Conservation (phyloP, 164 flowering plant genomes). For the Aristolochia californica region DNA sequence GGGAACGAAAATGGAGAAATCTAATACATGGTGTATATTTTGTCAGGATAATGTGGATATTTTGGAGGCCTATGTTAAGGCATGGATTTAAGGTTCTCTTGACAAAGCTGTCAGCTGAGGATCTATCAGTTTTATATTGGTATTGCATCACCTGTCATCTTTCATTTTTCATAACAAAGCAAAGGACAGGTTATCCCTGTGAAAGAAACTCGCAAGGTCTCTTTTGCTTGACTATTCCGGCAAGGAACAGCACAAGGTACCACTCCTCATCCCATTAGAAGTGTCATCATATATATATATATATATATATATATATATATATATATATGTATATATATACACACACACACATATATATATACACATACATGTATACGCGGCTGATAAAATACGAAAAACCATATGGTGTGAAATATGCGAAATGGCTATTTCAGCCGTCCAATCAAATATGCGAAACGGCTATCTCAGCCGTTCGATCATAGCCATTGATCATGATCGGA, state of each 20-base stretch:
- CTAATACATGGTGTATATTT: conserved; percentile 3
- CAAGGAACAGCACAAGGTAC: conserved; percentile 65
- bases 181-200: conserved; percentile 24
- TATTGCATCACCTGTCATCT: conserved; percentile 72
- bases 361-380: too few species aligned
- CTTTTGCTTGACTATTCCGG: conserved; percentile 64
- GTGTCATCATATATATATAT: background rate
- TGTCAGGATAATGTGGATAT: conserved; percentile 60
- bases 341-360: too few species aligned
- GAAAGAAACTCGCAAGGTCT: conserved; percentile 54
- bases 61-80: conserved; percentile 73
- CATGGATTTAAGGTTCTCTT: conserved; percentile 85
- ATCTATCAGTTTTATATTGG: conserved; percentile 51
- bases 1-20: background rate
- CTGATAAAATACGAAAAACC: too few species aligned
- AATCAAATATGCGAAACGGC: too few species aligned
- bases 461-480: too few species aligned
- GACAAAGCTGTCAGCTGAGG: conserved; percentile 63
- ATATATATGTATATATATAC: too few species aligned
- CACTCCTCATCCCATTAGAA: conserved; percentile 1
- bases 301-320: too few species aligned
- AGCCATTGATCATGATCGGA: too few species aligned
- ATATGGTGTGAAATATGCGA: too few species aligned
- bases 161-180: conserved; percentile 34
- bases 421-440: too few species aligned